Conservation (phyloP, 78 protist species). For the Corallochytrium limacisporum region DNA sequence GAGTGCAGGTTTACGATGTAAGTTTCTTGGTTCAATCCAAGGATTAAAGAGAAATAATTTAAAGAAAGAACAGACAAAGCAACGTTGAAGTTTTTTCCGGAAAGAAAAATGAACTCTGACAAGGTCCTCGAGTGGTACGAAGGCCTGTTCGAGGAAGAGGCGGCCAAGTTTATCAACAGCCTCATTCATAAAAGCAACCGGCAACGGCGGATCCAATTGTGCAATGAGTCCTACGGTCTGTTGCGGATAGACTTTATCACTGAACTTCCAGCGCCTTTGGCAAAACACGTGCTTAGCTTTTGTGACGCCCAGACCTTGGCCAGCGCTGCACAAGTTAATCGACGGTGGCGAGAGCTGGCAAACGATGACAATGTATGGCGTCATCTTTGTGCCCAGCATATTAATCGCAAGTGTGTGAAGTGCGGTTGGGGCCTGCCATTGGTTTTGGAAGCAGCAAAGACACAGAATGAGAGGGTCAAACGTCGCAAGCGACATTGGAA, state of each 20-base stretch:
- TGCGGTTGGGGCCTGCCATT: conserved; percentile 24
- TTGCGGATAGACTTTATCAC: conserved; percentile 16
- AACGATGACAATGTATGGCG: conserved; percentile 19
- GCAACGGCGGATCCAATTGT: too few species aligned
- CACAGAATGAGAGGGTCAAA: not conserved
- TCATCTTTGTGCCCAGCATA: conserved; percentile 21
- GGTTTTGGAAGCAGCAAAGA: not conserved
- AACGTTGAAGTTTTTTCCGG: too few species aligned
- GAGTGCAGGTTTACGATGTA: too few species aligned
- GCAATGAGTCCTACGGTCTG: too few species aligned
- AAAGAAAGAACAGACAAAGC: too few species aligned
- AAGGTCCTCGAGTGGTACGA: too few species aligned
- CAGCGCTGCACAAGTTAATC: not conserved
- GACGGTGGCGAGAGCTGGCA: not conserved
- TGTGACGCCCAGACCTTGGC: conserved; percentile 7
- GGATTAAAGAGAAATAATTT: too few species aligned
- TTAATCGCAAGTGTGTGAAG: conserved; percentile 9
- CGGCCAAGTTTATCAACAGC: too few species aligned
- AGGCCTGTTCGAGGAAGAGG: too few species aligned
- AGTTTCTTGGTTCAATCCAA: too few species aligned
- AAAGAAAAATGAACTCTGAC: too few species aligned
- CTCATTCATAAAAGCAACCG: too few species aligned
- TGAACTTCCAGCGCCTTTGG: not conserved
- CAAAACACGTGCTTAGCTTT: conserved; percentile 11
- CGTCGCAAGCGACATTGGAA: conserved; percentile 3